Conservation (phyloP, 2,329 filamentous ascomycete species). For the Cryphonectria japonica region DNA sequence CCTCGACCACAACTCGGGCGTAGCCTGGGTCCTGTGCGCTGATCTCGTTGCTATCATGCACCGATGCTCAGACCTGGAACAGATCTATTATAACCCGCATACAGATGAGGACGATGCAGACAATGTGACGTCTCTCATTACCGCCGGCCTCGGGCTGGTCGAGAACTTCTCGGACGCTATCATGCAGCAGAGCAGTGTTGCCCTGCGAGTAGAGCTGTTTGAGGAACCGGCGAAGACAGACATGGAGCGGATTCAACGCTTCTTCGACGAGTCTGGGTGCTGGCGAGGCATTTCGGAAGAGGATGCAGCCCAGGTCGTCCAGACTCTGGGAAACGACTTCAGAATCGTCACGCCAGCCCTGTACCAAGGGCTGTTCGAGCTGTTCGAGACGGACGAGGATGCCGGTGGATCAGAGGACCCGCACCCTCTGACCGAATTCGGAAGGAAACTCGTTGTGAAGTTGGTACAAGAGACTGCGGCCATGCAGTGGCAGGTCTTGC, state of each 20-base stretch:
- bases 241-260: constrained; percentile 73
- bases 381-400: constrained; percentile 51
- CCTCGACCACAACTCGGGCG: constrained; percentile 69
- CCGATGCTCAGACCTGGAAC: constrained; percentile 77
- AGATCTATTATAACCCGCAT: constrained; percentile 65
- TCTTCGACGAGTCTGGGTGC: constrained; percentile 80
- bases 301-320: constrained; percentile 71
- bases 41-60: constrained; percentile 81
- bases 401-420: constrained; percentile 50
- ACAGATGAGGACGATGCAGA: constrained; percentile 37
- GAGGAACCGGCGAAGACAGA: constrained; percentile 72
- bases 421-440: constrained; percentile 71
- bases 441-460: constrained; percentile 73
- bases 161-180: constrained; percentile 72
- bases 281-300: constrained; percentile 81
- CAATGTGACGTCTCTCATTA: constrained; percentile 61
- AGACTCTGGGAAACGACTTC: constrained; percentile 68
- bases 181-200: constrained; percentile 67
- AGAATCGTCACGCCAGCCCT: constrained; percentile 59
- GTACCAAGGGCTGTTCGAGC: constrained; percentile 55
- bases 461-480: constrained; percentile 79
- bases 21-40: constrained; percentile 83
- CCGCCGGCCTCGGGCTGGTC: constrained; percentile 71
- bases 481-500: constrained; percentile 72
- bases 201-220: constrained; percentile 73